These are phyloP conservation scores for Penicillium sp. DNA, from an alignment of 2,329 filamentous ascomycete genomes.

Conservation along the genomic window DNA sequence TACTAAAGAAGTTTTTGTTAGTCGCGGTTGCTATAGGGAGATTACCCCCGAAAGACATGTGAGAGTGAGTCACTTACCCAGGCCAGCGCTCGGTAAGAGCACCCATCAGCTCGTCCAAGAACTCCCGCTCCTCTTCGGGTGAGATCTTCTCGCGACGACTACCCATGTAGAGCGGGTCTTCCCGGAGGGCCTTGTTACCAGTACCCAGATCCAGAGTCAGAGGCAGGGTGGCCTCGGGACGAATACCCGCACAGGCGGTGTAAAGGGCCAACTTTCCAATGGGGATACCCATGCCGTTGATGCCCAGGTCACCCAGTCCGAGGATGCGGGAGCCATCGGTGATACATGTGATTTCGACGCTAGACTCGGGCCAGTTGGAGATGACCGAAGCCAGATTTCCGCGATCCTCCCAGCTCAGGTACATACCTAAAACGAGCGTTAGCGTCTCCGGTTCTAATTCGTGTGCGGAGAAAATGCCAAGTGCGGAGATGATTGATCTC, in stretches of 20 bases:
- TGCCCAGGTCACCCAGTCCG: constrained; percentile 89
- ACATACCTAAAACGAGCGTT: constrained; percentile 59
- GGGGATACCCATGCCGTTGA: constrained; percentile 97
- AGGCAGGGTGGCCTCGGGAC: constrained; percentile 68
- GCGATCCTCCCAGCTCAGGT: constrained; percentile 92
- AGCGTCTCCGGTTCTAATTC: constrained; percentile 28
- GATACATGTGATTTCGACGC: constrained; percentile 93
- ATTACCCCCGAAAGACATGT: constrained; percentile 27
- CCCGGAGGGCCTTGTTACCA: constrained; percentile 60
- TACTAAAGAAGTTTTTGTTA: constrained; percentile 45
- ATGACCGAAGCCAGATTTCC: constrained; percentile 87
- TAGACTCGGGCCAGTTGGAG: constrained; percentile 84
- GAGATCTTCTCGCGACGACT: constrained; percentile 79
- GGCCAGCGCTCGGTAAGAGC: constrained; percentile 77
- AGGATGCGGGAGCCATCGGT: constrained; percentile 92
- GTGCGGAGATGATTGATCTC: neutral
- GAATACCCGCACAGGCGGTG: constrained; percentile 91
- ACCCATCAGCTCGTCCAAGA: constrained; percentile 96
- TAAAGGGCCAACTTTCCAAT: constrained; percentile 96
- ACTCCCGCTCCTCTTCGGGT: constrained; percentile 76
- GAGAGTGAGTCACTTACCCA: constrained; percentile 48
- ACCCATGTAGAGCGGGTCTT: constrained; percentile 90
- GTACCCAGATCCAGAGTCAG: constrained; percentile 65
- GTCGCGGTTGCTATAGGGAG: constrained; percentile 40
- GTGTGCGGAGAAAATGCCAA: constrained; percentile 8